Evolutionary conservation across 305 asterid species (phyloP).

Genomic region (Rubia occidens): DNA sequence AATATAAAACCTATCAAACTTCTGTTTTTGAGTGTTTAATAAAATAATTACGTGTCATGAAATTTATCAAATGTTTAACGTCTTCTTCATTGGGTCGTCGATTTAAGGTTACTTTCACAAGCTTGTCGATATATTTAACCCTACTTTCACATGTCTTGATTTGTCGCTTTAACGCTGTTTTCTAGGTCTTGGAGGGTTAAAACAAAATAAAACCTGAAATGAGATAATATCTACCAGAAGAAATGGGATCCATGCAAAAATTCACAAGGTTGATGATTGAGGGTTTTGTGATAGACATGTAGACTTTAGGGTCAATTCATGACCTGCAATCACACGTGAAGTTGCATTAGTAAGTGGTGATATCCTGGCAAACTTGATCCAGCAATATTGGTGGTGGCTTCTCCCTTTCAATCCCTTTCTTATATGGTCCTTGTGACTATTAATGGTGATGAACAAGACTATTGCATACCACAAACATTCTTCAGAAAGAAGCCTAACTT

Average conservation of each 20-base stretch:
- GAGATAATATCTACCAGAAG: background rate
- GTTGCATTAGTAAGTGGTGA: conserved; percentile 9
- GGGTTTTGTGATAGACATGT: background rate
- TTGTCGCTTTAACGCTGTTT: too few relatives aligned
- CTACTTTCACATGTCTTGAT: too few relatives aligned
- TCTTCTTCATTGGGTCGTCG: too few relatives aligned
- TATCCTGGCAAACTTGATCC: conserved; percentile 13
- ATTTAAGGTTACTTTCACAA: background rate
- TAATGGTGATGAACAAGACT: background rate
- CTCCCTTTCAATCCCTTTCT: conserved; percentile 17
- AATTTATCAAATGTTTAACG: background rate
- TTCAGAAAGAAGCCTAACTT: background rate
- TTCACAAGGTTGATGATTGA: conserved; percentile 5
- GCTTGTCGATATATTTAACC: too few relatives aligned
- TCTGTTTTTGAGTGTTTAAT: too few relatives aligned
- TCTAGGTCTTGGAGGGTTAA: background rate
- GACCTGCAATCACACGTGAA: conserved; percentile 15
- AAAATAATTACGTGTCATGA: too few relatives aligned
- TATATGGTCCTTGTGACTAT: background rate
- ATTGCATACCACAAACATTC: background rate
- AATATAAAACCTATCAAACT: background rate
- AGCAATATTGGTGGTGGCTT: conserved; percentile 6
- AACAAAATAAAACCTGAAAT: background rate
- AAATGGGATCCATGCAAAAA: conserved; percentile 7
- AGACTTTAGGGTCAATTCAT: conserved; percentile 9